Evolutionary conservation across 148 eudicot species (phyloP).

Genomic region (Silene conica): DNA sequence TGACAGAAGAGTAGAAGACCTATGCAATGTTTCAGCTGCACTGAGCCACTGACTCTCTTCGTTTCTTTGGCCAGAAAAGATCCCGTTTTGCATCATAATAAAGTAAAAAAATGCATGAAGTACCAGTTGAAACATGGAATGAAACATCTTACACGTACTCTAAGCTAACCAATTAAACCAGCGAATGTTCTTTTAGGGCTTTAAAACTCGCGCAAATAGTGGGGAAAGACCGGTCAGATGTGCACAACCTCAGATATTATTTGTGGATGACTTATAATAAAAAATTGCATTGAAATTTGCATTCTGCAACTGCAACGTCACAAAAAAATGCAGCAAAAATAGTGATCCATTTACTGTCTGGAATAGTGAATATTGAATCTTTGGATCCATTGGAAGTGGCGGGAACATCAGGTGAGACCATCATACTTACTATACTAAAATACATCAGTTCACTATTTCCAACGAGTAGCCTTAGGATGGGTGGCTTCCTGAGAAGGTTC

Average conservation of each 20-base stretch:
- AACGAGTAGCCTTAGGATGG: too few relatives aligned
- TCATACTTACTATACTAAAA: background rate
- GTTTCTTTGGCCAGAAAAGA: background rate
- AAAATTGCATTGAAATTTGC: background rate
- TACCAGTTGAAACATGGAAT: background rate
- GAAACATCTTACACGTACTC: background rate
- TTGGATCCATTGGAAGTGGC: background rate
- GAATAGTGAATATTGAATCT: background rate
- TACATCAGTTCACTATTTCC: background rate
- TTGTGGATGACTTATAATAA: background rate
- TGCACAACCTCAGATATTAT: background rate
- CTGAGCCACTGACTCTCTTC: background rate
- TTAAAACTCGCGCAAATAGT: background rate
- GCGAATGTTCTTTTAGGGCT: background rate
- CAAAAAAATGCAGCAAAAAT: background rate
- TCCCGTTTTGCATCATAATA: background rate
- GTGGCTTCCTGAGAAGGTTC: too few relatives aligned
- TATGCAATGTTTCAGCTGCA: background rate
- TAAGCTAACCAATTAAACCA: background rate
- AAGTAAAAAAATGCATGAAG: background rate
- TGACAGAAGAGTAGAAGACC: background rate
- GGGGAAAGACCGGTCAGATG: background rate
- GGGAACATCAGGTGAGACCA: background rate
- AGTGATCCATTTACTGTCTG: background rate
- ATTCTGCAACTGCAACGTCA: background rate